Evolutionary conservation across 202 grass and related monocot genomes (phyloP), one percentile per base, ranked within the genome.

Genomic region (Bolboschoenoplectus hybrid): DNA sequence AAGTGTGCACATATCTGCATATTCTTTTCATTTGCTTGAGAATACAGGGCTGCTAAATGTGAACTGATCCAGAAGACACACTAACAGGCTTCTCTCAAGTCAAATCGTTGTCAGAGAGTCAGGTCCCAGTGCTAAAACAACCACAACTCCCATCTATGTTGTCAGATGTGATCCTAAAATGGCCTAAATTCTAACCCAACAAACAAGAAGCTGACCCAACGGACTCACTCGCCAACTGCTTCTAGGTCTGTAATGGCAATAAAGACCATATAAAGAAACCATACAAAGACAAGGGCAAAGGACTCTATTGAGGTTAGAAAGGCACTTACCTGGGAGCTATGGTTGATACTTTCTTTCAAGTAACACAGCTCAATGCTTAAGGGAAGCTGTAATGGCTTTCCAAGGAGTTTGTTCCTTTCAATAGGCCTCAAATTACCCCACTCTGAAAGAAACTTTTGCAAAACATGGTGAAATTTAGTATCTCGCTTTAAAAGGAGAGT

Each of bases 361-460:
- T 93, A 98, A 83, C 89, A 93, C 57, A 98, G 85, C 79, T 98
- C 95, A 87, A 91, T 81, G 81, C 77, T 92, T 82, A 98, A 89
- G 65, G 95, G 95, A 86, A 95, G 89, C 75, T 98, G 91, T 83
- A 98, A 86, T 17, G 93, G 93, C 63, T 93, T 98, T 84, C 95
- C 93, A 83, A 93, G 87, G 53, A 98, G 89, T 87, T 91, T 93
- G 65, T 81, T 89, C 85, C 69, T 87, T 80, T 95, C 91, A 85
- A 98, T 92, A 79, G 95, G 95, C 81, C 93, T 92, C 88, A 98
- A 84, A 82, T 71, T 69, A 74, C 77, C 68, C 95, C 95, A 98
- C 86, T 98, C 95, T 86, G 89, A 91, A 88, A 93, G 83, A 50
- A 97, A 97, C 63, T 87, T 69, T 34, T 84, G 91, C 64, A 93